Conservation (phyloP, 2,329 filamentous ascomycete species). For the Beauveria sp. region DNA sequence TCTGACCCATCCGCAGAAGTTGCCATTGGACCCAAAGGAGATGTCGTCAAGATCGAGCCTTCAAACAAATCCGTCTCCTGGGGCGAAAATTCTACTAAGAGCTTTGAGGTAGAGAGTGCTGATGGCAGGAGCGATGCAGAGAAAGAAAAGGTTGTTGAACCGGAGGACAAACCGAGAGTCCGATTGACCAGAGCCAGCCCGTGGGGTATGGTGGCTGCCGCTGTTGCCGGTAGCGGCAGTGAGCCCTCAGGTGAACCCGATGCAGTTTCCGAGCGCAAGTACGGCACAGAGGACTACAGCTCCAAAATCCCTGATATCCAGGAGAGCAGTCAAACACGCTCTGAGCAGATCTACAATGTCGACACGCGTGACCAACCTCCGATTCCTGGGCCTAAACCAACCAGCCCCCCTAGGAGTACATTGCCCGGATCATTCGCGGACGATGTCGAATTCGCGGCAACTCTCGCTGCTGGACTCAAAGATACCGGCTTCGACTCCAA, state of each 20-base stretch:
- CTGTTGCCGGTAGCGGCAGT: slow-evolving; percentile 35
- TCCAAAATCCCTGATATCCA: slow-evolving; percentile 13
- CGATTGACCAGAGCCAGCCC: slow-evolving; percentile 33
- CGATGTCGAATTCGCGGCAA: slow-evolving; percentile 63
- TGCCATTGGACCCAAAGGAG: slow-evolving; percentile 32
- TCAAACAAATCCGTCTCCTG: slow-evolving; percentile 54
- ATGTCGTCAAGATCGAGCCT: slow-evolving; percentile 31
- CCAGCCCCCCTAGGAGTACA: slow-evolving; percentile 37
- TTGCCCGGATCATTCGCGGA: slow-evolving; percentile 60
- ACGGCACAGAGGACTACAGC: slow-evolving; percentile 13
- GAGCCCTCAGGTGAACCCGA: slow-evolving; percentile 29
- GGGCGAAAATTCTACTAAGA: slow-evolving; percentile 58
- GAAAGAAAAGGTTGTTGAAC: slow-evolving; percentile 20
- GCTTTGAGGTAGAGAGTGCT: slow-evolving; percentile 54
- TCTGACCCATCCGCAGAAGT: slow-evolving; percentile 26
- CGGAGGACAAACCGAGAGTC: slow-evolving; percentile 26
- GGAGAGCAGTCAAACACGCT: slow-evolving; percentile 15
- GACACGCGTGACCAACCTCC: slow-evolving; percentile 39
- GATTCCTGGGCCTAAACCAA: slow-evolving; percentile 50
- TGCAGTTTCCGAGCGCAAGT: slow-evolving; percentile 13
- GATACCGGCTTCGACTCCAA: slow-evolving; percentile 65
- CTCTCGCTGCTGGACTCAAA: slow-evolving; percentile 59
- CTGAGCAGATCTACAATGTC: slow-evolving; percentile 24
- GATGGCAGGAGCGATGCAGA: slow-evolving; percentile 31
- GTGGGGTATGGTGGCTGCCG: slow-evolving; percentile 47